Conservation (phyloP, 2,329 filamentous ascomycete species). For the Colletotrichum paranaense region DNA sequence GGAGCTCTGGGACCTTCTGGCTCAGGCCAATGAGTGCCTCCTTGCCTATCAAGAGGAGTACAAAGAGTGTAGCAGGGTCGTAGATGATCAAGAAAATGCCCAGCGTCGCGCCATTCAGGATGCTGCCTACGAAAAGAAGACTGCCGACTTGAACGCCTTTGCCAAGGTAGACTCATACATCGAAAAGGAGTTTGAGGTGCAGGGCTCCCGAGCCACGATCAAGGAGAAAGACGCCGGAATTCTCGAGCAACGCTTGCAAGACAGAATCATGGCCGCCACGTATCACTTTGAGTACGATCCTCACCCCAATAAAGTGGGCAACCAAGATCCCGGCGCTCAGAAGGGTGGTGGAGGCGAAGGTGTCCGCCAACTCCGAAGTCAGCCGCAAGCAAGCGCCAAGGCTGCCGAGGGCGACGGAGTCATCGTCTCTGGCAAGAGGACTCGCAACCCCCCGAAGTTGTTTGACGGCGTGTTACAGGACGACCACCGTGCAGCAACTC, state of each 20-base stretch:
- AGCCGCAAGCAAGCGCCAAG: conserved; percentile 68
- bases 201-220: conserved; percentile 58
- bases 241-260: conserved; percentile 57
- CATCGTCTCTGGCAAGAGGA: conserved; percentile 63
- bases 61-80: conserved; percentile 58
- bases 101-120: conserved; percentile 62
- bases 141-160: conserved; percentile 51
- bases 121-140: conserved; percentile 57
- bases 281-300: conserved; percentile 73
- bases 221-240: conserved; percentile 55
- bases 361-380: conserved; percentile 64
- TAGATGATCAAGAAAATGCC: conserved; percentile 69
- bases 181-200: conserved; percentile 65
- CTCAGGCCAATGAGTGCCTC: conserved; percentile 58
- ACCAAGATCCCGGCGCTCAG: conserved; percentile 69
- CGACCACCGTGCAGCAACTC: conserved; percentile 63
- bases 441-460: conserved; percentile 62
- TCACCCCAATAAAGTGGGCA: conserved; percentile 66
- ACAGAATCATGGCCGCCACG: conserved; percentile 67
- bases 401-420: conserved; percentile 61
- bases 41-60: conserved; percentile 67
- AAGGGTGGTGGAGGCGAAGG: conserved; percentile 65
- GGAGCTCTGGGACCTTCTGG: conserved; percentile 58
- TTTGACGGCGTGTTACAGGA: conserved; percentile 64
- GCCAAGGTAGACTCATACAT: conserved; percentile 54